phyloP scores from a whole-genome alignment of 768 basidiomycete species.

The Tricholoma terreum region DNA sequence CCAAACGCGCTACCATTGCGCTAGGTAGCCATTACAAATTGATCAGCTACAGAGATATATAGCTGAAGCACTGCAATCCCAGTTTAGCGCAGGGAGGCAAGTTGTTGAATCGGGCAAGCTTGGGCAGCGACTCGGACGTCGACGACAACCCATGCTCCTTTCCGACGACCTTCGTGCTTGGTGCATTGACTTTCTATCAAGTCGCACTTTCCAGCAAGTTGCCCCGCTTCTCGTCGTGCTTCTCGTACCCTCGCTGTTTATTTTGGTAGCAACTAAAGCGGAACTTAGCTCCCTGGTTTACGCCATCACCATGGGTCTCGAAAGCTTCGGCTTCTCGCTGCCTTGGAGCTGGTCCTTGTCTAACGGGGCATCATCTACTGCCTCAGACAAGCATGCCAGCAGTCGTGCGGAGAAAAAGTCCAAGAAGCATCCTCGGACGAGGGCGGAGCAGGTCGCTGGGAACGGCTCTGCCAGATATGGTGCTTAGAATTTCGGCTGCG shows the following conservation, averaged over 20 bases:
- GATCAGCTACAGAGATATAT: not conserved
- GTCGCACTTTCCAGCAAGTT: slow-evolving; percentile 48
- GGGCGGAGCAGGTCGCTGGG: slow-evolving; percentile 55
- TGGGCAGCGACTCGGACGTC: slow-evolving; percentile 10
- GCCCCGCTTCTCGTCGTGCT: slow-evolving; percentile 56
- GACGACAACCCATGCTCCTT: slow-evolving; percentile 41
- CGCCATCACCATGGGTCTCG: slow-evolving; percentile 51
- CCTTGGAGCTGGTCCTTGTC: slow-evolving; percentile 63
- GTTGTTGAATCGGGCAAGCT: not conserved
- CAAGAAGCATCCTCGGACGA: slow-evolving; percentile 50
- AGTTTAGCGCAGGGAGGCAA: too few relatives aligned
- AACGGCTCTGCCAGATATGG: slow-evolving; percentile 32
- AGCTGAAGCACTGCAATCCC: too few relatives aligned
- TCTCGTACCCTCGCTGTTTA: slow-evolving; percentile 47
- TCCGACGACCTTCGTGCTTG: slow-evolving; percentile 37
- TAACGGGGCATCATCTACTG: slow-evolving; percentile 14
- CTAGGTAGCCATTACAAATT: slow-evolving; percentile 60
- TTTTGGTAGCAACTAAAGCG: slow-evolving; percentile 37
- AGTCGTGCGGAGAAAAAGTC: slow-evolving; percentile 38
- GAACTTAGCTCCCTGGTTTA: slow-evolving; percentile 25
- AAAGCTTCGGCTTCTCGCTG: slow-evolving; percentile 49
- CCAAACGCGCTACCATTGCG: slow-evolving; percentile 97
- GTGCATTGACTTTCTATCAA: slow-evolving; percentile 39
- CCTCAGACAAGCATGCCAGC: slow-evolving; percentile 11
- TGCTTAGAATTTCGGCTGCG: slow-evolving; percentile 5